These are phyloP conservation scores for Parastagonospora nodorum DNA, from an alignment of 2,329 filamentous ascomycete genomes.

Conservation along the genomic window DNA sequence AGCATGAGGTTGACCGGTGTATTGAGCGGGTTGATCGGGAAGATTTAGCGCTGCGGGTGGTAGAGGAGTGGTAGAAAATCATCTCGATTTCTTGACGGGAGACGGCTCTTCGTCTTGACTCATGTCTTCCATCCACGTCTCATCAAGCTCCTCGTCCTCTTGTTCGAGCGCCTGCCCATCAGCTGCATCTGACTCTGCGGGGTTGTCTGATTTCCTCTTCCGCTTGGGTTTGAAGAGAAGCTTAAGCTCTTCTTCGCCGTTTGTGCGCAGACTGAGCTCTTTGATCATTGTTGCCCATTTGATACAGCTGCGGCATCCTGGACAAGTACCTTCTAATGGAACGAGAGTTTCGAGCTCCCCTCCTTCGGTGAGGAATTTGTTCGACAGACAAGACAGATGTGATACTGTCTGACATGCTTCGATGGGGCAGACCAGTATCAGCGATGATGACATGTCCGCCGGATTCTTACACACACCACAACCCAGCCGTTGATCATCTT, in stretches of 20 bases:
- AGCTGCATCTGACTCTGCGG: constrained; percentile 13
- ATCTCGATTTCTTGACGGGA: not conserved
- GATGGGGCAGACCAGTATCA: constrained; percentile 59
- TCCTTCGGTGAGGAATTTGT: constrained; percentile 54
- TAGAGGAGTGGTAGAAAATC: constrained; percentile 35
- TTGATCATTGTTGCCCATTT: constrained; percentile 80
- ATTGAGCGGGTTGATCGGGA: constrained; percentile 33
- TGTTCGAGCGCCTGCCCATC: constrained; percentile 22
- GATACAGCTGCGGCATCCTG: constrained; percentile 66
- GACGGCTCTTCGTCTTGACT: constrained; percentile 32
- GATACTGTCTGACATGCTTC: constrained; percentile 53
- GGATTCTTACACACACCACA: constrained; percentile 58
- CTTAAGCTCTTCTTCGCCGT: constrained; percentile 72
- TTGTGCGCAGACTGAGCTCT: constrained; percentile 75
- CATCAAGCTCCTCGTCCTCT: constrained; percentile 41
- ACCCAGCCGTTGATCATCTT: constrained; percentile 12
- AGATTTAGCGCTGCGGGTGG: constrained; percentile 25
- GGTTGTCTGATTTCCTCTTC: constrained; percentile 38
- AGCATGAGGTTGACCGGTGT: constrained; percentile 25
- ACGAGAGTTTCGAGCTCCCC: constrained; percentile 55
- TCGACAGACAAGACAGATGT: constrained; percentile 64
- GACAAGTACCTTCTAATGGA: constrained; percentile 73
- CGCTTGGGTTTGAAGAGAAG: constrained; percentile 66
- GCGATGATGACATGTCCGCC: constrained; percentile 45
- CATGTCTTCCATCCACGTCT: constrained; percentile 41